Evolutionary conservation across 495 filamentous ascomycete genomes (phyloP).

Genomic region (Neurospora sp.): DNA sequence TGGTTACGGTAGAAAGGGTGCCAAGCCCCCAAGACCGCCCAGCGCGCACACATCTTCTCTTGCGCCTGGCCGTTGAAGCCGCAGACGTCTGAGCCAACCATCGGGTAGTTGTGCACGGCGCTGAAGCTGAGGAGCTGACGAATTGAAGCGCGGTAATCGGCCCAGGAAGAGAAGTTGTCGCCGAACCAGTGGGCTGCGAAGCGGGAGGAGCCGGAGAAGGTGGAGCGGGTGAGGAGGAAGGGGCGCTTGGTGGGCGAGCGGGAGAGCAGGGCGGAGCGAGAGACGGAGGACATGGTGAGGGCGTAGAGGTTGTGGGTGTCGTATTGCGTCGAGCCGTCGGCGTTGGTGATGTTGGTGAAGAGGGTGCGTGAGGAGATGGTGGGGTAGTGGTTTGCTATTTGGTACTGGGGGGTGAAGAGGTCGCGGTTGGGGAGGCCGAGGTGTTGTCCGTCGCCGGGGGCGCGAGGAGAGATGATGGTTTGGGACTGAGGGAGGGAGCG

Average conservation of each 20-base stretch:
- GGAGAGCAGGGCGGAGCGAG: conserved; percentile 53
- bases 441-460: conserved; percentile 1
- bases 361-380: conserved; percentile 60
- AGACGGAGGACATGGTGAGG: conserved; percentile 66
- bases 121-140: conserved; percentile 61
- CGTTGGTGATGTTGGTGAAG: conserved; percentile 63
- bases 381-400: conserved; percentile 59
- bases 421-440: conserved; percentile 53
- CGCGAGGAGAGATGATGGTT: neutral
- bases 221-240: conserved; percentile 57
- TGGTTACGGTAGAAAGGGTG: conserved; percentile 82
- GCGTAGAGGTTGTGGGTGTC: conserved; percentile 84
- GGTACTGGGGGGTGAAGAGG: conserved; percentile 60
- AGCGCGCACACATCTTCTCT: conserved; percentile 71
- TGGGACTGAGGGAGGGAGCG: neutral
- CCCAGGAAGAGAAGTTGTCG: conserved; percentile 71
- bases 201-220: conserved; percentile 50
- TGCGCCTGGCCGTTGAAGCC: conserved; percentile 63
- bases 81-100: conserved; percentile 81
- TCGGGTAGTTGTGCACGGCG: conserved; percentile 67
- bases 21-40: conserved; percentile 72
- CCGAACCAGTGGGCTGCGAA: conserved; percentile 84
- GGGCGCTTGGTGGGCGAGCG: conserved; percentile 57
- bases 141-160: conserved; percentile 62
- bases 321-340: conserved; percentile 60